Conservation (phyloP, 345 rosid genomes). For the Arabidopsis thaliana region DNA sequence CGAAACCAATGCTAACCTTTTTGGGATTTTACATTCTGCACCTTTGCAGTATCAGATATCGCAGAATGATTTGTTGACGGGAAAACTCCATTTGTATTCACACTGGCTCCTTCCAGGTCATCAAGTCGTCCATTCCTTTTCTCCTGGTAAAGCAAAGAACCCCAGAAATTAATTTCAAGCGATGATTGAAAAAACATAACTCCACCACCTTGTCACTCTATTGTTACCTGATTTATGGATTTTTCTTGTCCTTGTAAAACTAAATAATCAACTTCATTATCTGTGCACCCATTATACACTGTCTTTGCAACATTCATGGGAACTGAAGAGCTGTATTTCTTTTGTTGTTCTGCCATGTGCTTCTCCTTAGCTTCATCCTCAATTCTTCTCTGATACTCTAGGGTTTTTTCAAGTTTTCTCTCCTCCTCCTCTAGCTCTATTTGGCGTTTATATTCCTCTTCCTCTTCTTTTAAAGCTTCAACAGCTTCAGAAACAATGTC, state of each 20-base stretch:
- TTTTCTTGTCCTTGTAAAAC: conserved; percentile 38
- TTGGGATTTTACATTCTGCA: conserved; percentile 46
- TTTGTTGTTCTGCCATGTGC: conserved; percentile 82
- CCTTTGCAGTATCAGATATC: conserved; percentile 38
- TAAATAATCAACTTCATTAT: conserved; percentile 42
- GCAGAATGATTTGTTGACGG: conserved; percentile 38
- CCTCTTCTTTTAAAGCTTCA: conserved; percentile 63
- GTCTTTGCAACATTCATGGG: conserved; percentile 47
- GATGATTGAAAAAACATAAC: conserved; percentile 14
- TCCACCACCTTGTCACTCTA: conserved; percentile 9
- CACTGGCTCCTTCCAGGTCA: conserved; percentile 43
- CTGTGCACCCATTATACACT: conserved; percentile 45
- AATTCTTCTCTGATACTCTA: conserved; percentile 85
- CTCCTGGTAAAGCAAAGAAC: conserved; percentile 52
- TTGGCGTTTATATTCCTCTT: conserved; percentile 75
- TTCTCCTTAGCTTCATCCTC: conserved; percentile 93
- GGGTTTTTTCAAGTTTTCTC: conserved; percentile 80
- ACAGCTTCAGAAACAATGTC: conserved; percentile 47
- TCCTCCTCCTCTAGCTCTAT: conserved; percentile 91
- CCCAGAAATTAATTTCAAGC: conserved; percentile 1
- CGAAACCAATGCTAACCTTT: conserved; percentile 54
- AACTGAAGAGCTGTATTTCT: conserved; percentile 53
- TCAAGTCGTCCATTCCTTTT: conserved; percentile 48
- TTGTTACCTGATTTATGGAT: conserved; percentile 33
- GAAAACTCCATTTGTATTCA: conserved; percentile 43